Evolutionary conservation across 2,329 filamentous ascomycete species (phyloP), one percentile per base, ranked within the genome.

Genomic region (Xylariaceae sp.): DNA sequence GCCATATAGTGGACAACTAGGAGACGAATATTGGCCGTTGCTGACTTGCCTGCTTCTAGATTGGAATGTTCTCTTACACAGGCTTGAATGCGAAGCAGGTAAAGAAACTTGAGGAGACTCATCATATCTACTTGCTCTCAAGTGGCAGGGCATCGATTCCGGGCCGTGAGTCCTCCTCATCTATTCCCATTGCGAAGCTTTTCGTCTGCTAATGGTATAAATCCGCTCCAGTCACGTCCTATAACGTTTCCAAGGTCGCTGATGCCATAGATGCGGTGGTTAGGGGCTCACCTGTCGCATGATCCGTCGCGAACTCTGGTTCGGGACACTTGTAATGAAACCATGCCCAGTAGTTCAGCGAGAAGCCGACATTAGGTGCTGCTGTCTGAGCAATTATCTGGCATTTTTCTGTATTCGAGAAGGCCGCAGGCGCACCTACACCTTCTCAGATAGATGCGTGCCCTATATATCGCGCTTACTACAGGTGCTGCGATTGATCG

Each of bases 51-150:
- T 6, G 18, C 12, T 22, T 26, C 26, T 34, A 68, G 57, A 64
- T 64, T 38, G 66, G 66, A 6, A 68, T 70, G 65, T 68, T 69
- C 43, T 59, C 55, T 4, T 66, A 62, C 44, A 65, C 65, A 0
- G 64, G 65, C 0, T 43, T 69, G 34, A 51, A 36, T 6, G 35
- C 48, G 8, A 46, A 55, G 24, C 59, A 67, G 30, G 61, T 68
- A 3, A 24, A 18, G 3, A 39, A 48, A 4, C 41, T 69, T 12
- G 45, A 53, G 43, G 46, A 59, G 2, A 52, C 59, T 16, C 49
- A 56, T 39, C 64, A 67, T 49, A 49, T 66, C 24, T 67, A 67
- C 44, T 34, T 68, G 39, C 44, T 64, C 31, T 45, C 48, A 1
- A 59, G 50, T 16, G 63, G 64, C 7, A 50, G 64, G n/a, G 52